phyloP scores from a whole-genome alignment of 495 filamentous ascomycete genomes.

The Pyrenula aspistea region DNA sequence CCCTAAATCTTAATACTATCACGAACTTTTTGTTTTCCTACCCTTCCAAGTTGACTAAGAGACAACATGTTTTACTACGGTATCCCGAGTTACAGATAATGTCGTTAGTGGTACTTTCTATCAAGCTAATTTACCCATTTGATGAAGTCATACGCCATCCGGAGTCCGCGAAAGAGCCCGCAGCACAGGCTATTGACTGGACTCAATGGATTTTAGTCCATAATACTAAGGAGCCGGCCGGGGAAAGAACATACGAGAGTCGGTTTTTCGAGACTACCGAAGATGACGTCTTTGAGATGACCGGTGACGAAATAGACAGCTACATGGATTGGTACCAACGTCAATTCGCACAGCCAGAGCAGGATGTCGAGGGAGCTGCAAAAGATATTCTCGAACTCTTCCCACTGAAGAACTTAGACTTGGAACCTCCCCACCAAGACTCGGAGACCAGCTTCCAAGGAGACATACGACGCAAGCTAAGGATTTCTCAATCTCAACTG shows the following conservation, averaged over 20 bases:
- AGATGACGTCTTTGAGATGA: conserved; percentile 58
- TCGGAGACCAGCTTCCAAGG: conserved; percentile 3
- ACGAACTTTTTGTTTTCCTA: conserved; percentile 46
- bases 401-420: conserved; percentile 12
- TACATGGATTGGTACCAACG: conserved; percentile 86
- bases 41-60: conserved; percentile 19
- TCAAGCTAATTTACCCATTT: conserved; percentile 70
- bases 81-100: conserved; percentile 67
- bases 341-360: conserved; percentile 46
- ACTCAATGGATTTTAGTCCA: conserved; percentile 50
- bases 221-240: conserved; percentile 10
- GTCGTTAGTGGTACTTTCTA: conserved; percentile 59
- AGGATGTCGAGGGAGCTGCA: conserved; percentile 8
- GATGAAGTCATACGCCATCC: conserved; percentile 50
- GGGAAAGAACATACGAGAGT: conserved; percentile 20
- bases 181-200: conserved; percentile 58
- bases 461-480: not conserved
- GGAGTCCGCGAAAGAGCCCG: conserved; percentile 41
- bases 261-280: conserved; percentile 45
- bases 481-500: conserved; percentile 2
- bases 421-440: conserved; percentile 1
- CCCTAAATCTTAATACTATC: conserved; percentile 43
- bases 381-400: conserved; percentile 32
- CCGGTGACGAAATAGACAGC: conserved; percentile 53
- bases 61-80: conserved; percentile 19